Evolutionary conservation across 2,329 filamentous ascomycete species (phyloP).

Genomic region (Botrytis sinoallii): DNA sequence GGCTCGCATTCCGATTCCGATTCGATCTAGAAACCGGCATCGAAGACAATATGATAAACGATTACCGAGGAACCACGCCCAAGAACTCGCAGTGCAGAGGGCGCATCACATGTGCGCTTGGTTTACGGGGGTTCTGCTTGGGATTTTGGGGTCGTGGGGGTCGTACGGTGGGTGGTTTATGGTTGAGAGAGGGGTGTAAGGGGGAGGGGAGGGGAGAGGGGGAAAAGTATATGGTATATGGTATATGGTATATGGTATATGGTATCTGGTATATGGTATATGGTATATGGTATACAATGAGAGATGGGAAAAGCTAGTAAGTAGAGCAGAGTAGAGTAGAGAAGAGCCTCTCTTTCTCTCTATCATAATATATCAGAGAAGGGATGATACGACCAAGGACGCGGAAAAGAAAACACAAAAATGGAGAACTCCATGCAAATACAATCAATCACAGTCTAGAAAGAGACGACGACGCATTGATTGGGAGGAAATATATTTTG

Average conservation of each 20-base stretch:
- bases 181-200: not conserved
- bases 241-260: too few species aligned
- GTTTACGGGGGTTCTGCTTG: not conserved
- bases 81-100: not conserved
- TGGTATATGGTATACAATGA: not conserved
- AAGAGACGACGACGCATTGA: not conserved
- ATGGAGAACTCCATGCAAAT: not conserved
- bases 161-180: not conserved
- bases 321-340: not conserved
- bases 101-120: not conserved
- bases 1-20: not conserved
- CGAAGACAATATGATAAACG: not conserved
- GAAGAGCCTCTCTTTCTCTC: not conserved
- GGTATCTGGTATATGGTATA: not conserved
- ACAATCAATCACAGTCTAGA: not conserved
- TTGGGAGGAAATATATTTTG: not conserved
- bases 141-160: not conserved
- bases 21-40: not conserved
- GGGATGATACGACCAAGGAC: too few species aligned
- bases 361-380: too few species aligned
- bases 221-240: not conserved
- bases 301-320: too few species aligned
- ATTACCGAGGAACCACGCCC: not conserved
- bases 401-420: too few species aligned
- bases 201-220: too few species aligned